Base-by-base conservation (phyloP, 1,284 basidiomycete species). In the Austropuccinia psidii region DNA sequence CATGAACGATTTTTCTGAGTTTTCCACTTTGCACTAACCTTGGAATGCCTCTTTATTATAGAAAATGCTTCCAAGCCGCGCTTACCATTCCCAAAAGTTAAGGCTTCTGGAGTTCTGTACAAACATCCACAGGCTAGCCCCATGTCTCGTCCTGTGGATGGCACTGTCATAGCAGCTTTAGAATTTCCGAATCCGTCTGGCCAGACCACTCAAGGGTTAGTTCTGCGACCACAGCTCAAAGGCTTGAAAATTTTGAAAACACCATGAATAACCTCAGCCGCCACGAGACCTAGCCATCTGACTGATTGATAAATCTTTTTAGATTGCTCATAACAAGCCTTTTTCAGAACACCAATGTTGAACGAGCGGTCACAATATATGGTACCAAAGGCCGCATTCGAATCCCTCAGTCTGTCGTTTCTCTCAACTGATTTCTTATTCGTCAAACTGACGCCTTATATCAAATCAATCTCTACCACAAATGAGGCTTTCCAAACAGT, bases 111-210 rank as follows among this genome's bases (percentile, higher is more conserved):
- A 2, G 27, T 39, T 8, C 13, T 72, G 29, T 62, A 62, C 29
- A 58, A 31, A n/a, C 69, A 72, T 45, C 58, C 58, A 2, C 41
- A 72, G 11, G 45, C 69, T 27, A 15, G 31, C 3, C 45, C 33
- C 19, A n/a, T 37, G 15, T 62, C 57, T 27, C 21, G 17, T 7
- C 45, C 55, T n/a, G 47, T 72, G 11, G 69, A 72, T 47, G 58
- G 55, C 29, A 62, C 69, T 31, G 47, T 52, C 7, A 54, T 54
- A 6, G 57, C 69, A 7, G 29, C 62, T 13, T 33, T 72, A 6
- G 58, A 72, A 21, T 72, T 72, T 35, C 69, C 57, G 19, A 72
- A 57, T 17, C 47, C 69, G 27, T 72, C 69, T 7, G 69, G 69
- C 29, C 35, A 49, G 24, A 62, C 21, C 8, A 33, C 57, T 15